Evolutionary conservation across 805 yeast species (phyloP), one percentile per base, ranked within the genome.

Genomic region (Suhomyces sp.): DNA sequence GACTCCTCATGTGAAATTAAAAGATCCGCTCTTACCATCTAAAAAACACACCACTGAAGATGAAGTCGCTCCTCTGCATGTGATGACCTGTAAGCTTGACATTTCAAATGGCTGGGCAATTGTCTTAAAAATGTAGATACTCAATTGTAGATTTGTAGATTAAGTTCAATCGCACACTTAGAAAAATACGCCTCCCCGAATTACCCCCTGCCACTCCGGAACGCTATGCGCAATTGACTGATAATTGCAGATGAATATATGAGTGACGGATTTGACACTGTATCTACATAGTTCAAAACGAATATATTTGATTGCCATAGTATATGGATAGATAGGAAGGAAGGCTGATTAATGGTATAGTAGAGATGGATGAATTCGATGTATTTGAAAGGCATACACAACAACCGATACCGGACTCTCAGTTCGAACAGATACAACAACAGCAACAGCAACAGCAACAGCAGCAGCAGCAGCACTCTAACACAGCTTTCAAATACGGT

Each of bases 351-450:
- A 12, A 45, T 45, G 47, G 20, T 17, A 31, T 20, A n/a, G 22
- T 15, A 21, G 43, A 20, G 48, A 46, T 46, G 48, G 43, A 46
- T 21, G 48, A 21, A 33, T 46, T 46, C 21, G 48, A 46, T 22
- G 43, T 46, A 22, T 46, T 46, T 35, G 48, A 43, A n/a, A 22
- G 37, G 43, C 49, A 39, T 20, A 29, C 25, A 10, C 49, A 35
- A 25, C 24, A 20, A 6, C 43, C 21, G n/a, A 13, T 15, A 22
- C 31, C 29, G 27, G 35, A 17, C 15, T 17, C 20, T 13, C 39
- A 31, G 24, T 35, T 35, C 17, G 47, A 44, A 44, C 47, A 29
- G 6, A 46, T 17, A 33, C 48, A 37, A 27, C 48, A 44, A 21
- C 46, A 19, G 27, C 43, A 9, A 22, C 50, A 48, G n/a, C 46